These are phyloP conservation scores for Flaveria ramosissima DNA, from an alignment of 129 eudicot genomes.

Conservation along the genomic window DNA sequence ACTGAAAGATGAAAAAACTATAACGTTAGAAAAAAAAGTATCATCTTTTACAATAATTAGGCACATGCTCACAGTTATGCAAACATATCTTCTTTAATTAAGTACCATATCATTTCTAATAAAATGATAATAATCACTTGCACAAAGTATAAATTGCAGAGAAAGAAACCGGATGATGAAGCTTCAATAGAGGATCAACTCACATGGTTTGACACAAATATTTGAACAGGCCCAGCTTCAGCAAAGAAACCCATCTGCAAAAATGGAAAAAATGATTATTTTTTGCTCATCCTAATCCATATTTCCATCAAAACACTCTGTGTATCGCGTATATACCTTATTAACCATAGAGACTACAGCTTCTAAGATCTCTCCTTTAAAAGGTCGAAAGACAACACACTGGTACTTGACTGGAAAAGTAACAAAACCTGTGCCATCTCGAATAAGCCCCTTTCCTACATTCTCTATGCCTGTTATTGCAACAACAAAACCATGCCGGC, in stretches of 20 bases:
- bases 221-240: conserved; percentile 96
- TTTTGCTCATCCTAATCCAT: not conserved
- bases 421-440: conserved; percentile 94
- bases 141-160: not conserved
- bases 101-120: not conserved
- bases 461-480: conserved; percentile 92
- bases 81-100: too few species aligned
- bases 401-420: conserved; percentile 85
- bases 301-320: not conserved
- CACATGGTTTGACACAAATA: conserved; percentile 96
- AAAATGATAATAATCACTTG: not conserved
- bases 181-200: conserved; percentile 31
- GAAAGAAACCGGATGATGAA: not conserved
- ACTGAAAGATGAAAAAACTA: conserved; percentile 35
- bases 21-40: not conserved
- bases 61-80: too few species aligned
- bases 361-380: conserved; percentile 96
- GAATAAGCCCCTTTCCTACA: conserved; percentile 89
- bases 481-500: conserved; percentile 90
- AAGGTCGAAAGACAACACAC: conserved; percentile 92
- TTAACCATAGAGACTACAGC: conserved; percentile 99
- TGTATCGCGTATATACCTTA: conserved; percentile 54
- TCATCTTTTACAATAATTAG: not conserved
- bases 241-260: conserved; percentile 99
- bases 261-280: not conserved